A percentile compares a stretch with the other conserved stretches of the same genome.
Conservation (phyloP, 202 grass and related monocot genomes). For the Miscanthus sacchariflorus region DNA sequence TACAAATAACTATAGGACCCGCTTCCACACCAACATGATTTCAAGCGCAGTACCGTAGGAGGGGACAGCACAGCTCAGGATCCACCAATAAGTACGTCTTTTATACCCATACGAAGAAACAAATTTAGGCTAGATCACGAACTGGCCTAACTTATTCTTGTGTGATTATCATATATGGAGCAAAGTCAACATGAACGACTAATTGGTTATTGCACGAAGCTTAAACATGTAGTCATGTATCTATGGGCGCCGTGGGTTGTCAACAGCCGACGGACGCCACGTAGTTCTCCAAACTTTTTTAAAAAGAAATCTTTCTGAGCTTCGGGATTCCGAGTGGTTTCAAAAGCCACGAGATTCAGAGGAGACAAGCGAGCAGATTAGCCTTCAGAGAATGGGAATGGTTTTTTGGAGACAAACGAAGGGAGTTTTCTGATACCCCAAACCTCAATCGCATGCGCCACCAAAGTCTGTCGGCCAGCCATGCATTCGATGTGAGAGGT, state of each 20-base stretch:
- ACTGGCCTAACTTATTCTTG: not conserved
- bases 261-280: not conserved
- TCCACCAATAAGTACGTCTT: not conserved
- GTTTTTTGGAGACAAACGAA: no score
- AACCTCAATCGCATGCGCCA: not conserved
- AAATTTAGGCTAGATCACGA: constrained; percentile 26
- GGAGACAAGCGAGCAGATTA: no score
- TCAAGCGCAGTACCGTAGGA: no score
- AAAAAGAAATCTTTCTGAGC: not conserved
- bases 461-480: not conserved
- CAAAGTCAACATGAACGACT: not conserved
- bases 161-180: not conserved
- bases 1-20: no score
- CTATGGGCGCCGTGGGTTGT: not conserved
- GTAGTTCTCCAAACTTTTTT: not conserved
- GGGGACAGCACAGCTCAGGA: no score
- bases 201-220: not conserved
- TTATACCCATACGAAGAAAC: not conserved
- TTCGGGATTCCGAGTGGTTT: not conserved
- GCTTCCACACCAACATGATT: no score
- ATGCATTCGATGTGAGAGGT: not conserved
- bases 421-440: not conserved
- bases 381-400: no score
- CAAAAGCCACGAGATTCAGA: no score
- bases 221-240: not conserved